Evolutionary conservation across 495 filamentous ascomycete genomes (phyloP).

Genomic region (Pyrenula aspistea): DNA sequence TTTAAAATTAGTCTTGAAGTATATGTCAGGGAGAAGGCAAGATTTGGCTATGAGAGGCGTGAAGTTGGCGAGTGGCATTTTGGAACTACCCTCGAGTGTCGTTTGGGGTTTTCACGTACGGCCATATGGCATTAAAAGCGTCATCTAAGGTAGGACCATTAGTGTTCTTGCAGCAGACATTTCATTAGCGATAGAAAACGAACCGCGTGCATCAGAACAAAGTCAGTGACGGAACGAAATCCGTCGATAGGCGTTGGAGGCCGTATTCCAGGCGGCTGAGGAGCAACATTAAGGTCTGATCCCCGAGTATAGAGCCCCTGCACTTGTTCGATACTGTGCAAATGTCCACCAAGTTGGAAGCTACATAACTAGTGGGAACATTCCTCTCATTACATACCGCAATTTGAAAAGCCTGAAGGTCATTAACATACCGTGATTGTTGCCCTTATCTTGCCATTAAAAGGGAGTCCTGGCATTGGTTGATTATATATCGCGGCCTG

Average conservation of each 20-base stretch:
- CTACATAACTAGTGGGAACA: neutral
- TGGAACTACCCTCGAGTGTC: neutral
- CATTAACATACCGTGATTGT: neutral
- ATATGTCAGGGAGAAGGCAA: neutral
- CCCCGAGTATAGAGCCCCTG: neutral
- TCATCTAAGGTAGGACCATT: neutral
- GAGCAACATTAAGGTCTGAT: neutral
- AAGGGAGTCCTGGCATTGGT: neutral
- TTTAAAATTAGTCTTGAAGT: neutral
- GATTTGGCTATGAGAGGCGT: neutral
- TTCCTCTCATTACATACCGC: neutral
- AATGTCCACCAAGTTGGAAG: neutral
- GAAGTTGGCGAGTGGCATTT: neutral
- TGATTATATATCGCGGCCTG: neutral
- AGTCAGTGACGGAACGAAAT: neutral
- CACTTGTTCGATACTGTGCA: neutral
- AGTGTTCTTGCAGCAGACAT: neutral
- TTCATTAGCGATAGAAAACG: neutral
- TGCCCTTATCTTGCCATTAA: neutral
- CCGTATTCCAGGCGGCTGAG: neutral
- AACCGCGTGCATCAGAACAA: neutral
- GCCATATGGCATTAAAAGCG: neutral
- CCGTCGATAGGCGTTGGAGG: neutral
- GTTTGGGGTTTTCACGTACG: neutral
- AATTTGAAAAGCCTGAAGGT: neutral